Percentiles rank a stretch among this genome's conserved stretches.
Evolutionary conservation across 345 rosid genomes (phyloP).

Genomic region (Raphanus raphanistrum): DNA sequence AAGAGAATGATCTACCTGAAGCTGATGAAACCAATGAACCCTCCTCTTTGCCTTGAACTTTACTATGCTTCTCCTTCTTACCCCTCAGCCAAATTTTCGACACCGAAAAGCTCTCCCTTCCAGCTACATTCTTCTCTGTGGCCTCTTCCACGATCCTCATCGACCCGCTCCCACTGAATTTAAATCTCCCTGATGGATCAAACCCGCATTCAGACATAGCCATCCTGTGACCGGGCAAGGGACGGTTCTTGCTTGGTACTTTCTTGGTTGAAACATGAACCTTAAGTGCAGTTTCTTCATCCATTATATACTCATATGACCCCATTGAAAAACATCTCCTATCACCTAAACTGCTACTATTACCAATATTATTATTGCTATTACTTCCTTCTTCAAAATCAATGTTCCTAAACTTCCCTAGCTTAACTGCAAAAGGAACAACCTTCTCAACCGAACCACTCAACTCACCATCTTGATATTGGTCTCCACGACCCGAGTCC

Average conservation of each 20-base stretch:
- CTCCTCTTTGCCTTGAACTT: conserved; percentile 33
- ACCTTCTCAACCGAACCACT: conserved; percentile 60
- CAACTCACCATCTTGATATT: conserved; percentile 33
- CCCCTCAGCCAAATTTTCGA: conserved; percentile 78
- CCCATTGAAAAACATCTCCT: conserved; percentile 97
- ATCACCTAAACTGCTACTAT: conserved; percentile 45
- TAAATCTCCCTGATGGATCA: conserved; percentile 66
- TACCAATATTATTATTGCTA: conserved; percentile 34
- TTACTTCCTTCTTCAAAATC: conserved; percentile 56
- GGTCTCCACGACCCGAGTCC: conserved; percentile 38
- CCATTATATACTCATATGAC: conserved; percentile 89
- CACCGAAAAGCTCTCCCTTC: conserved; percentile 50
- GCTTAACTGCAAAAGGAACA: conserved; percentile 66
- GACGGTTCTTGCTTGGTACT: conserved; percentile 44
- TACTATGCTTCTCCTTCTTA: conserved; percentile 51
- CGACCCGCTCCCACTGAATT: conserved; percentile 35
- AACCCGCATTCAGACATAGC: conserved; percentile 43
- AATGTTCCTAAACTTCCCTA: conserved; percentile 75
- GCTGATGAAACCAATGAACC: conserved; percentile 33
- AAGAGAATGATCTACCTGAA: conserved; percentile 67
- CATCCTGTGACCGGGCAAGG: conserved; percentile 58
- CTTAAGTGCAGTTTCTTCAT: conserved; percentile 64
- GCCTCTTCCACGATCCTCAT: conserved; percentile 33
- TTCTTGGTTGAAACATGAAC: conserved; percentile 77
- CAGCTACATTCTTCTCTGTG: conserved; percentile 25